A percentile compares a stretch with the other conserved stretches of the same genome.
These are phyloP conservation scores for Thuidium tamariscinum DNA, from an alignment of 225 moss, liverwort and hornwort genomes.

Conservation along the genomic window DNA sequence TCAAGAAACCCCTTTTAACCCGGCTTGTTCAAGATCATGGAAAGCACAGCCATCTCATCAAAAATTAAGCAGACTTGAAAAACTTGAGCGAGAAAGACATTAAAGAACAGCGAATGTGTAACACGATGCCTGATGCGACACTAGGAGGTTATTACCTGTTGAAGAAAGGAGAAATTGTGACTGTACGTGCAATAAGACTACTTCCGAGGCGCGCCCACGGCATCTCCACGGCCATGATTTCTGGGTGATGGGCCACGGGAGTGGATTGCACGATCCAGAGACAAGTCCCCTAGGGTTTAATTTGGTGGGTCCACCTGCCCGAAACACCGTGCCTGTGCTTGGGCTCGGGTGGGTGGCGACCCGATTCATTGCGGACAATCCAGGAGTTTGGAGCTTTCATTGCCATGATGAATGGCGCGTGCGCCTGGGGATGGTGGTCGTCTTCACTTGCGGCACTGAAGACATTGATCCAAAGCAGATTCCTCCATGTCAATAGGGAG, in stretches of 20 bases:
- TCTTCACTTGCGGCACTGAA: slow-evolving; percentile 14
- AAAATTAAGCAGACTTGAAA: background rate
- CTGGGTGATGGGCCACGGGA: slow-evolving; percentile 19
- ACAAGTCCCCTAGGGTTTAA: background rate
- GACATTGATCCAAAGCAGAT: too few species aligned
- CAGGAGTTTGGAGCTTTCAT: slow-evolving; percentile 28
- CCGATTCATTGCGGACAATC: slow-evolving; percentile 26
- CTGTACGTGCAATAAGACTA: background rate
- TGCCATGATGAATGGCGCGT: slow-evolving; percentile 18
- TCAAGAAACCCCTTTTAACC: background rate
- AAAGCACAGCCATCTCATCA: rapidly evolving
- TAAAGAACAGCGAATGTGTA: background rate
- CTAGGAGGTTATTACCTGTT: slow-evolving; percentile 8
- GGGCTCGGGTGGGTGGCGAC: slow-evolving; percentile 12
- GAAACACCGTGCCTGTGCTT: slow-evolving; percentile 22
- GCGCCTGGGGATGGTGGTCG: slow-evolving; percentile 9
- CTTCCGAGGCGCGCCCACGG: slow-evolving; percentile 6
- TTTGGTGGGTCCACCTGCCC: background rate
- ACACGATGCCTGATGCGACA: background rate
- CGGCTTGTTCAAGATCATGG: background rate
- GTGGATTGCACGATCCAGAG: background rate
- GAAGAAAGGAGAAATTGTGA: slow-evolving; percentile 12
- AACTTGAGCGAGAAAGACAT: background rate
- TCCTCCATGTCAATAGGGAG: background rate
- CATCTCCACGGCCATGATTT: slow-evolving; percentile 36